A percentile compares a stretch with the other conserved stretches of the same genome.
These are phyloP conservation scores for Agarophyton chilense DNA, from an alignment of 23 red algal genomes.

Conservation along the genomic window DNA sequence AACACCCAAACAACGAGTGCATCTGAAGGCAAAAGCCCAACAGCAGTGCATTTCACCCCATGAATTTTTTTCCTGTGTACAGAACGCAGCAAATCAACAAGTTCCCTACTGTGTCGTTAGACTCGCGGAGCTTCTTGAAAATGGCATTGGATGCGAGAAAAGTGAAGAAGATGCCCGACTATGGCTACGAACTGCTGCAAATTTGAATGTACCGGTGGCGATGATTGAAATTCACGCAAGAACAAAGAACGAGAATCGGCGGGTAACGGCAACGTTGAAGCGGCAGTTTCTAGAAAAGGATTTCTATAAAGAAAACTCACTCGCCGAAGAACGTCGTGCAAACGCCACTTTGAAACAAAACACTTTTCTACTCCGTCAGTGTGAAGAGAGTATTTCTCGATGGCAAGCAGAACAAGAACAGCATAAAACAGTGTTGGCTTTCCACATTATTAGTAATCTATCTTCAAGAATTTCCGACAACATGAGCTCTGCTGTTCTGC, in stretches of 20 bases:
- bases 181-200: constrained; percentile 22
- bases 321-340: constrained; percentile 1
- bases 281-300: neutral
- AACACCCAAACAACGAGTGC: neutral
- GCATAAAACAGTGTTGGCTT: constrained; percentile 11
- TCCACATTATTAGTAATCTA: constrained; percentile 25
- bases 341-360: neutral
- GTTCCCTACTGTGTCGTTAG: constrained; percentile 21
- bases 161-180: constrained; percentile 15
- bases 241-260: neutral
- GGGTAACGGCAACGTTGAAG: neutral
- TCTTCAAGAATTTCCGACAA: constrained; percentile 22
- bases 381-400: constrained; percentile 8
- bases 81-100: constrained; percentile 16
- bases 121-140: constrained; percentile 16
- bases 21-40: neutral
- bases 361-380: neutral
- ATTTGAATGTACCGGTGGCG: constrained; percentile 25
- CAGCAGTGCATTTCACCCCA: constrained; percentile 13
- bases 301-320: neutral
- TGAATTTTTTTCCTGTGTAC: constrained; percentile 15
- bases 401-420: constrained; percentile 3
- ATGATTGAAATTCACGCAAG: constrained; percentile 1
- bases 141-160: constrained; percentile 9
- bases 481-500: constrained; percentile 5